phyloP scores from a whole-genome alignment of 345 rosid genomes.

The Erysimum cheiranthoides region DNA sequence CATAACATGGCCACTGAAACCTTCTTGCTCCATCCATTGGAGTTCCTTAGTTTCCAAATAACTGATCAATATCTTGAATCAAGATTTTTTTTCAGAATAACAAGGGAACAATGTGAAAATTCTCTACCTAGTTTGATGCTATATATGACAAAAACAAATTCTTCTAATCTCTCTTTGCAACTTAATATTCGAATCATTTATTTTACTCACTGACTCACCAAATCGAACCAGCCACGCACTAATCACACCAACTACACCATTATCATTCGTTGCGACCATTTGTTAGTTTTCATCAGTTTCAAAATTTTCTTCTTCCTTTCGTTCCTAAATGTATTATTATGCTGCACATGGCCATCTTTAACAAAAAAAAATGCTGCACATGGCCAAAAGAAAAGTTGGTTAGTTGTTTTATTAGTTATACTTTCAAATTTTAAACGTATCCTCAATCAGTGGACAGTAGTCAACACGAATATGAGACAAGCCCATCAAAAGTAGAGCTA shows the following conservation, averaged over 20 bases:
- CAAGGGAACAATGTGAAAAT: background rate
- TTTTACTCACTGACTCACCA: background rate
- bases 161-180: background rate
- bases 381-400: constrained; percentile 25
- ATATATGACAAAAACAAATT: too few relatives aligned
- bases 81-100: background rate
- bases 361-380: background rate
- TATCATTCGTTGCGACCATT: constrained; percentile 8
- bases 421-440: constrained; percentile 25
- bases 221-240: constrained; percentile 20
- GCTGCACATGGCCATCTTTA: constrained; percentile 18
- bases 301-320: background rate
- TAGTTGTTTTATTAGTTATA: constrained; percentile 32
- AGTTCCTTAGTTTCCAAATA: background rate
- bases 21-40: background rate
- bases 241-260: constrained; percentile 28
- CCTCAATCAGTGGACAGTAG: constrained; percentile 42
- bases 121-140: constrained; percentile 15
- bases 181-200: background rate
- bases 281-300: background rate
- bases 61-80: background rate
- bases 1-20: background rate
- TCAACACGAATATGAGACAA: constrained; percentile 36
- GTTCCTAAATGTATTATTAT: background rate
- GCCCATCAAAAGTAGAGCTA: constrained; percentile 36